Percentiles rank a stretch among this genome's conserved stretches.
Evolutionary conservation across 208 protist genomes (phyloP).

Genomic region (Balamuthia mandrillaris): DNA sequence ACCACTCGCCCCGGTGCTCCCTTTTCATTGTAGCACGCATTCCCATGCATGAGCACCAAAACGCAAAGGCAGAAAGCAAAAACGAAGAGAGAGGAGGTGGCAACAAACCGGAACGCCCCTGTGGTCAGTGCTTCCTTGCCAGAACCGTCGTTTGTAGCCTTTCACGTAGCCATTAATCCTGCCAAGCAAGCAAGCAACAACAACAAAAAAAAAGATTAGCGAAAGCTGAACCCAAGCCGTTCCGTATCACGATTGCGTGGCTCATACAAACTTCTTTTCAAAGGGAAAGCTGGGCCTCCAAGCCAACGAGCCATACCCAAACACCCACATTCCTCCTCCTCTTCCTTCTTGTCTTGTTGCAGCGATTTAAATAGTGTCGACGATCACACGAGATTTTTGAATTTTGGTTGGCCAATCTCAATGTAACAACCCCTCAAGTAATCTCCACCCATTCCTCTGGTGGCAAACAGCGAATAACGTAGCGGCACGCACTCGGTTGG

Average conservation of each 20-base stretch:
- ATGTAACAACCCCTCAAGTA: too few relatives aligned
- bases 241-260: neutral
- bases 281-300: slow-evolving; percentile 5
- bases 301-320: slow-evolving; percentile 16
- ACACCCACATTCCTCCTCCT: neutral
- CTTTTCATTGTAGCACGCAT: neutral
- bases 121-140: slow-evolving; percentile 39
- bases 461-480: too few relatives aligned
- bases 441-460: too few relatives aligned
- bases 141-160: slow-evolving; percentile 34
- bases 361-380: too few relatives aligned
- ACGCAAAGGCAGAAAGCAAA: neutral
- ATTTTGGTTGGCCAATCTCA: too few relatives aligned
- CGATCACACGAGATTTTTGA: too few relatives aligned
- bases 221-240: neutral
- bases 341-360: too few relatives aligned
- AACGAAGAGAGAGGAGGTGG: neutral
- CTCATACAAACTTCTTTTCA: neutral
- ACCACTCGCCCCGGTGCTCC: slow-evolving; percentile 35
- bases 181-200: neutral
- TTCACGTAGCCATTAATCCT: slow-evolving; percentile 19
- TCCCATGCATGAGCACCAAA: neutral
- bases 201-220: neutral
- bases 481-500: too few relatives aligned
- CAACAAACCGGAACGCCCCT: slow-evolving; percentile 6